Evolutionary conservation across 1,284 basidiomycete genomes (phyloP).

Genomic region (Irpex lacteus): DNA sequence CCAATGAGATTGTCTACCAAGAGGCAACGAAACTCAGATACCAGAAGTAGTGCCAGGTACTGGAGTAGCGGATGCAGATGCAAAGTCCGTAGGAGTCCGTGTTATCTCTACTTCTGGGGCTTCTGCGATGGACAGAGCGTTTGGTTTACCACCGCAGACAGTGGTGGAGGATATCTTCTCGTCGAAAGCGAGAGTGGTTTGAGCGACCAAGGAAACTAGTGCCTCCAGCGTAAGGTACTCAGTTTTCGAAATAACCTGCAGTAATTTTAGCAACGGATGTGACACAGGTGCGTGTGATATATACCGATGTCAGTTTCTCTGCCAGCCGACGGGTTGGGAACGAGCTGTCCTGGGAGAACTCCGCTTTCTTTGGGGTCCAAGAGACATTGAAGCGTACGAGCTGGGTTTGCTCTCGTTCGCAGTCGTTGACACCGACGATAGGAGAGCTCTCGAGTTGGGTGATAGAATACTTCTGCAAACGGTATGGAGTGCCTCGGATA

Average conservation of each 20-base stretch:
- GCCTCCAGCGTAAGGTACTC: conserved; percentile 75
- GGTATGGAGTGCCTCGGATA: conserved; percentile 11
- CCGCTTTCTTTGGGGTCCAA: conserved; percentile 6
- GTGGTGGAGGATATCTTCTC: conserved; percentile 36
- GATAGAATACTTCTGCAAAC: conserved; percentile 37
- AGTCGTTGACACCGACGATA: conserved; percentile 73
- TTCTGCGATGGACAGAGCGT: conserved; percentile 70
- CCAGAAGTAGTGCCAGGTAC: background rate
- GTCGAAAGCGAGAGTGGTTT: conserved; percentile 32
- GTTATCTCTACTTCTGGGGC: conserved; percentile 62
- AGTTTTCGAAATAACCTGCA: conserved; percentile 42
- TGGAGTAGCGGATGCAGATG: background rate
- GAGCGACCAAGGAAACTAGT: conserved; percentile 61
- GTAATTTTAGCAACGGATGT: background rate
- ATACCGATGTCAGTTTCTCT: conserved; percentile 39
- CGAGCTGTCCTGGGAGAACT: conserved; percentile 6
- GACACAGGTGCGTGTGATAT: conserved; percentile 13
- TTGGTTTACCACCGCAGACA: conserved; percentile 74
- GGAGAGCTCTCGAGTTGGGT: conserved; percentile 53
- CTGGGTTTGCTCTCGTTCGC: conserved; percentile 72
- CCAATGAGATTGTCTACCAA: background rate
- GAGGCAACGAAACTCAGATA: conserved; percentile 2
- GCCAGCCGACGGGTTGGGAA: conserved; percentile 40
- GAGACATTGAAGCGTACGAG: conserved; percentile 59
- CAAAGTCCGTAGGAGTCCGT: conserved; percentile 26